Evolutionary conservation across 2,329 filamentous ascomycete genomes (phyloP).

Genomic region (Cephalotrichum gorgonifer): DNA sequence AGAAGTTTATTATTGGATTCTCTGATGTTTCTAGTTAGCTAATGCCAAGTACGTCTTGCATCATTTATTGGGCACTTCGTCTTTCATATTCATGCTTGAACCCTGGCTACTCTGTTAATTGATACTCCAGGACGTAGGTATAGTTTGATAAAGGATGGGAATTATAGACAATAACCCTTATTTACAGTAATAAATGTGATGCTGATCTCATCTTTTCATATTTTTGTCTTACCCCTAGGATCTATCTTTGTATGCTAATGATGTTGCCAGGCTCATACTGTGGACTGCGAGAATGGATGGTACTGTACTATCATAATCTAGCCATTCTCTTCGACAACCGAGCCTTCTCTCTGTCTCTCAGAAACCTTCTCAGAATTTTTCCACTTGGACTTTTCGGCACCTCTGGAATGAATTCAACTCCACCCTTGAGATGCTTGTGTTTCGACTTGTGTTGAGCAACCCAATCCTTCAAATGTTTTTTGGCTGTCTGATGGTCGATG

Average conservation of each 20-base stretch:
- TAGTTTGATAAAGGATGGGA: too few species aligned
- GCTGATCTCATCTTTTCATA: too few species aligned
- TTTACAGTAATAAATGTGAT: too few species aligned
- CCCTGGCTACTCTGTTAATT: too few species aligned
- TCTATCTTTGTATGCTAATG: not conserved
- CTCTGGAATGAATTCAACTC: conserved; percentile 51
- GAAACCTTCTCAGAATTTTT: conserved; percentile 58
- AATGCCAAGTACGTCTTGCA: too few species aligned
- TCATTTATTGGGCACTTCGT: too few species aligned
- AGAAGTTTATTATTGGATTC: not conserved
- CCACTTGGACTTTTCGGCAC: conserved; percentile 67
- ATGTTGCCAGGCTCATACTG: not conserved
- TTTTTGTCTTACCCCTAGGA: not conserved
- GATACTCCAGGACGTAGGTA: too few species aligned
- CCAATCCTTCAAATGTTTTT: conserved; percentile 36
- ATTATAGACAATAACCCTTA: too few species aligned
- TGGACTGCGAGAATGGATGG: not conserved
- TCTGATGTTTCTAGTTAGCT: too few species aligned
- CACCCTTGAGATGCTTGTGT: conserved; percentile 59
- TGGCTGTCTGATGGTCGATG: conserved; percentile 36
- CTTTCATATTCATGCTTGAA: too few species aligned
- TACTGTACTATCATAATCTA: not conserved
- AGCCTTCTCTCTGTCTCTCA: conserved; percentile 64
- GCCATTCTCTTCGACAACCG: not conserved
- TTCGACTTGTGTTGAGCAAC: conserved; percentile 57